These are phyloP conservation scores for Colletotrichum navitas DNA, from an alignment of 2,329 filamentous ascomycete species.

Conservation along the genomic window DNA sequence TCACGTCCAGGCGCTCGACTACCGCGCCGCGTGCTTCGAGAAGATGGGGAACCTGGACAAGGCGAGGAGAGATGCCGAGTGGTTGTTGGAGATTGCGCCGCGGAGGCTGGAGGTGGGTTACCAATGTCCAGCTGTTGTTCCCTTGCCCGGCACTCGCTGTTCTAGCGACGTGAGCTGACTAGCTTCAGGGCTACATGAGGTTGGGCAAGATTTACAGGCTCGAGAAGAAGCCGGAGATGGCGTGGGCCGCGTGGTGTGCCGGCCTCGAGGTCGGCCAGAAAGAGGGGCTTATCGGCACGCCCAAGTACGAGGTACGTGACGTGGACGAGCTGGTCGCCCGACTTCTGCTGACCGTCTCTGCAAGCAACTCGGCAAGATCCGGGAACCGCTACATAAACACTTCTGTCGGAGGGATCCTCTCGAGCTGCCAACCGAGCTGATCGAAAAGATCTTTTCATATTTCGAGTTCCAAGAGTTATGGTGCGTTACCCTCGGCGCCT, in stretches of 20 bases:
- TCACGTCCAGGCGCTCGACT: slow-evolving; percentile 58
- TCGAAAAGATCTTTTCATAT: slow-evolving; percentile 52
- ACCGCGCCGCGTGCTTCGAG: slow-evolving; percentile 56
- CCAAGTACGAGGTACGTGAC: slow-evolving; percentile 52
- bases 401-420: slow-evolving; percentile 54
- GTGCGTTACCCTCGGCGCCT: slow-evolving; percentile 7
- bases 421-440: slow-evolving; percentile 52
- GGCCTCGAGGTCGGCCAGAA: slow-evolving; percentile 52
- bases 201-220: slow-evolving; percentile 56
- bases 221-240: slow-evolving; percentile 54
- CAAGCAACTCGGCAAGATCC: slow-evolving; percentile 52
- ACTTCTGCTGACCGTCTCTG: background rate
- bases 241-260: slow-evolving; percentile 56
- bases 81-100: slow-evolving; percentile 58
- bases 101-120: slow-evolving; percentile 54
- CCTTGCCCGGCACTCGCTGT: background rate
- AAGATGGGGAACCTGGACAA: slow-evolving; percentile 53
- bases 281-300: slow-evolving; percentile 46
- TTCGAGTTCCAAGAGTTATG: slow-evolving; percentile 48
- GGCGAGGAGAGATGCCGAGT: slow-evolving; percentile 56
- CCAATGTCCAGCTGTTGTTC: background rate
- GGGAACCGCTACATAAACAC: slow-evolving; percentile 52
- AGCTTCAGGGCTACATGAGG: slow-evolving; percentile 56
- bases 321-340: background rate
- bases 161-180: slow-evolving; percentile 24